Evolutionary conservation across 75 land plant species (phyloP).

Genomic region (Picea glauca): DNA sequence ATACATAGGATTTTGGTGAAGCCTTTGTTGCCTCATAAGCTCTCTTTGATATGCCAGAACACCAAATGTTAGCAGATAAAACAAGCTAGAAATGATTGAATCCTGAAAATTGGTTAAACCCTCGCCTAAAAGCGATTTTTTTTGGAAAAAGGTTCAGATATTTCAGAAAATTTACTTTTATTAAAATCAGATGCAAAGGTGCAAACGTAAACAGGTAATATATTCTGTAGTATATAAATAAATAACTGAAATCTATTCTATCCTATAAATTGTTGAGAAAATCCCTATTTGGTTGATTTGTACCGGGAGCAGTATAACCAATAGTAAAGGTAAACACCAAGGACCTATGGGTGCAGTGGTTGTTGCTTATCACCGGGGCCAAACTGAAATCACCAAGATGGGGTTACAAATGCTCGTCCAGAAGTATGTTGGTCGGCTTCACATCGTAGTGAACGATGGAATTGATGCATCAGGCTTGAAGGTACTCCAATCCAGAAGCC

Average conservation of each 20-base stretch:
- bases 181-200: too few relatives aligned
- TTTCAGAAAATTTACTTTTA: too few relatives aligned
- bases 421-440: slow-evolving; percentile 38
- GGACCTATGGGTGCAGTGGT: background rate
- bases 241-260: background rate
- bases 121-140: too few relatives aligned
- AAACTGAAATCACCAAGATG: slow-evolving; percentile 53
- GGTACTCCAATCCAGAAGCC: slow-evolving; percentile 50
- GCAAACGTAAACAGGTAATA: too few relatives aligned
- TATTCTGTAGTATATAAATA: background rate
- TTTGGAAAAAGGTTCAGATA: too few relatives aligned
- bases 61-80: too few relatives aligned
- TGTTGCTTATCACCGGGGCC: slow-evolving; percentile 21
- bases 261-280: background rate
- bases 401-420: slow-evolving; percentile 57
- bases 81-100: too few relatives aligned
- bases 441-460: slow-evolving; percentile 62
- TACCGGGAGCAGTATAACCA: too few relatives aligned
- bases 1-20: too few relatives aligned
- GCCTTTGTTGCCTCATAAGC: too few relatives aligned
- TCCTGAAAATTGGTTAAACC: too few relatives aligned
- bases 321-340: background rate
- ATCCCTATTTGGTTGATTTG: background rate
- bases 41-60: too few relatives aligned
- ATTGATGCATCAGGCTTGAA: slow-evolving; percentile 58